phyloP scores from a whole-genome alignment of 1,139 yeast genomes.

The Kluyveromyces marxianus region DNA sequence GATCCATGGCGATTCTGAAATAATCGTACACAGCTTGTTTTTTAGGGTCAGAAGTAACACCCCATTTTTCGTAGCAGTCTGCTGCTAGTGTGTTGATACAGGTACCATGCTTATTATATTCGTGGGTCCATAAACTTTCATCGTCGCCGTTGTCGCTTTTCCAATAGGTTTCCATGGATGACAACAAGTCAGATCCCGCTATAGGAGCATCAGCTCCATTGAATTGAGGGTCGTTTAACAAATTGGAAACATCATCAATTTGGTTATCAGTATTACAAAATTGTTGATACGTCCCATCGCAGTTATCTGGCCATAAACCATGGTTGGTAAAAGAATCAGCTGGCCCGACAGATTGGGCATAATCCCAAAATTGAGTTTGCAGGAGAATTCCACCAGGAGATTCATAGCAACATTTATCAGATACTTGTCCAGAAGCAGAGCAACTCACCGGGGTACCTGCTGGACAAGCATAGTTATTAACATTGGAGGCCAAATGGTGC shows the following conservation, averaged over 20 bases:
- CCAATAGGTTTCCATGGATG: conserved; percentile 61
- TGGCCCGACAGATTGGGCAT: conserved; percentile 62
- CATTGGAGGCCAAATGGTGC: background rate
- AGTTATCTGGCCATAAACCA: conserved; percentile 81
- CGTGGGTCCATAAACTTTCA: conserved; percentile 81
- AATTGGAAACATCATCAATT: conserved; percentile 45
- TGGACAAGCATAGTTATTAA: conserved; percentile 41
- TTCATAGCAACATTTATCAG: conserved; percentile 76
- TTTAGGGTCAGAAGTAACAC: conserved; percentile 15
- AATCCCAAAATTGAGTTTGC: conserved; percentile 94
- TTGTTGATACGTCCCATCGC: conserved; percentile 67
- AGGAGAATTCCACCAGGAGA: conserved; percentile 79
- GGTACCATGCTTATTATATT: conserved; percentile 92
- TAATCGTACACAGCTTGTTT: conserved; percentile 70
- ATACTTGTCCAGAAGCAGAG: conserved; percentile 36
- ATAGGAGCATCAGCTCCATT: conserved; percentile 29
- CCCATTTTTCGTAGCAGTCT: conserved; percentile 46
- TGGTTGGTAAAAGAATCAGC: conserved; percentile 73
- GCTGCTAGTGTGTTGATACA: conserved; percentile 79
- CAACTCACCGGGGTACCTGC: conserved; percentile 63
- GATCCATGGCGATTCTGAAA: conserved; percentile 54
- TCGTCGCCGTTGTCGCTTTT: conserved; percentile 71
- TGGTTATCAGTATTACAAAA: conserved; percentile 65
- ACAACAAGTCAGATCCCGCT: conserved; percentile 44
- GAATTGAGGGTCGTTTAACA: conserved; percentile 38